Percentiles rank a stretch among this genome's conserved stretches.
These are phyloP conservation scores for Yamadazyma atmosphaerica DNA, from an alignment of 1,139 yeast species.

Conservation along the genomic window DNA sequence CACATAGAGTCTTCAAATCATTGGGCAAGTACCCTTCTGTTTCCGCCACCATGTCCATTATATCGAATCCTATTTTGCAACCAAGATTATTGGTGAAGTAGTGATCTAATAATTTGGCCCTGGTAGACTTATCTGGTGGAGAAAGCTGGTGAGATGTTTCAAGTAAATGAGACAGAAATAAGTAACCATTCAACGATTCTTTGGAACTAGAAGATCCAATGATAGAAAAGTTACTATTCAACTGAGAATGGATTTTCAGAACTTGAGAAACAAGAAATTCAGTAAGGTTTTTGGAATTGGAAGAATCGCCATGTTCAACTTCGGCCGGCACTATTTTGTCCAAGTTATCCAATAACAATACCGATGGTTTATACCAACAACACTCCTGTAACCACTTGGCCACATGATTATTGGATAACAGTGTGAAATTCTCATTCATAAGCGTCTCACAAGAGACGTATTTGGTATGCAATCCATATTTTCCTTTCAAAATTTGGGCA, in stretches of 20 bases:
- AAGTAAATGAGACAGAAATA: slow-evolving; percentile 69
- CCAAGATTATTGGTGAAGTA: slow-evolving; percentile 39
- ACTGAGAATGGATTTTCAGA: slow-evolving; percentile 37
- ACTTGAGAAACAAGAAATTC: slow-evolving; percentile 45
- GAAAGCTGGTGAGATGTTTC: slow-evolving; percentile 61
- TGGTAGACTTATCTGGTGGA: slow-evolving; percentile 68
- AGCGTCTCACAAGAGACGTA: slow-evolving; percentile 52
- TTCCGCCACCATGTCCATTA: slow-evolving; percentile 71
- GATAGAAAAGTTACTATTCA: slow-evolving; percentile 50
- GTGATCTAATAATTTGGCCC: slow-evolving; percentile 52
- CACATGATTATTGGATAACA: slow-evolving; percentile 44
- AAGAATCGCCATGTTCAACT: slow-evolving; percentile 65
- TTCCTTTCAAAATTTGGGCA: slow-evolving; percentile 29
- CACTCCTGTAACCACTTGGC: slow-evolving; percentile 58
- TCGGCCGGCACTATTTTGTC: slow-evolving; percentile 76
- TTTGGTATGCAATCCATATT: slow-evolving; percentile 44
- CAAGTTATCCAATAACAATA: slow-evolving; percentile 77
- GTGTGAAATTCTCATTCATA: slow-evolving; percentile 55
- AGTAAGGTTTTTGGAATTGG: slow-evolving; percentile 57
- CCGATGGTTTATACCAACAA: slow-evolving; percentile 78
- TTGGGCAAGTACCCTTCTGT: slow-evolving; percentile 91
- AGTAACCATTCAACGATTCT: slow-evolving; percentile 60
- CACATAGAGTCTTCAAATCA: slow-evolving; percentile 72
- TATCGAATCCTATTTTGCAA: slow-evolving; percentile 45
- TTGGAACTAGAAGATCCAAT: slow-evolving; percentile 62